A percentile compares a stretch with the other conserved stretches of the same genome.
Conservation (phyloP, 1,284 basidiomycete species). For the Trametes versicolor region DNA sequence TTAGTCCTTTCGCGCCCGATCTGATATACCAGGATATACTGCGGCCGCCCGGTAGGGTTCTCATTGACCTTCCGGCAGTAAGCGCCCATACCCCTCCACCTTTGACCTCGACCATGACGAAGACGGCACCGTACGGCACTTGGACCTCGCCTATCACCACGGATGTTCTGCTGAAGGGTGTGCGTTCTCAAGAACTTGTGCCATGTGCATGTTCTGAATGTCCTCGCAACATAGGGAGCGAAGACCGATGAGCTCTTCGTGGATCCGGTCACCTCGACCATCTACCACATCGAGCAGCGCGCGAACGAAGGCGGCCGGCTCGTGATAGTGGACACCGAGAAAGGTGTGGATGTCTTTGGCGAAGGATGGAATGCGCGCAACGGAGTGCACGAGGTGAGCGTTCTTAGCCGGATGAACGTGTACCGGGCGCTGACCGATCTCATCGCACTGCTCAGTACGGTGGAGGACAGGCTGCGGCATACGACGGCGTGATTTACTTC, state of each 20-base stretch:
- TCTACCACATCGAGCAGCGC: slow-evolving; percentile 71
- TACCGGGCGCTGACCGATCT: not conserved
- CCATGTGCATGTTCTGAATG: not conserved
- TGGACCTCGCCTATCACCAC: slow-evolving; percentile 50
- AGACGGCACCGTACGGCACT: slow-evolving; percentile 47
- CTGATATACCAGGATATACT: not conserved
- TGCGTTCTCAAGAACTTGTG: slow-evolving; percentile 43
- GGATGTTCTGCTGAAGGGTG: slow-evolving; percentile 57
- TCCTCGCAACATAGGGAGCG: slow-evolving; percentile 47
- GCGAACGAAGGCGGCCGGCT: slow-evolving; percentile 68
- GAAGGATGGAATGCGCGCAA: slow-evolving; percentile 64
- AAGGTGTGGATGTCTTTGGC: slow-evolving; percentile 59
- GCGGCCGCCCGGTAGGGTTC: not conserved
- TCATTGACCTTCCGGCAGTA: not conserved
- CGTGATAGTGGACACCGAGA: slow-evolving; percentile 62
- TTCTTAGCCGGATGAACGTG: not conserved
- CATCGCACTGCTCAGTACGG: slow-evolving; percentile 44
- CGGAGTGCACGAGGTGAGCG: slow-evolving; percentile 63
- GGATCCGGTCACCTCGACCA: slow-evolving; percentile 57
- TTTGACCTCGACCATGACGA: slow-evolving; percentile 28
- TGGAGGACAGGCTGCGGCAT: slow-evolving; percentile 60
- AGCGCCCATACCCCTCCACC: slow-evolving; percentile 6
- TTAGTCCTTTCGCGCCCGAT: not conserved
- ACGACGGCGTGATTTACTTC: slow-evolving; percentile 62
- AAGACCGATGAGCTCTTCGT: slow-evolving; percentile 57